Base-by-base conservation (phyloP, 192 early-diverging fungal species). In the Coemansia sp. region DNA sequence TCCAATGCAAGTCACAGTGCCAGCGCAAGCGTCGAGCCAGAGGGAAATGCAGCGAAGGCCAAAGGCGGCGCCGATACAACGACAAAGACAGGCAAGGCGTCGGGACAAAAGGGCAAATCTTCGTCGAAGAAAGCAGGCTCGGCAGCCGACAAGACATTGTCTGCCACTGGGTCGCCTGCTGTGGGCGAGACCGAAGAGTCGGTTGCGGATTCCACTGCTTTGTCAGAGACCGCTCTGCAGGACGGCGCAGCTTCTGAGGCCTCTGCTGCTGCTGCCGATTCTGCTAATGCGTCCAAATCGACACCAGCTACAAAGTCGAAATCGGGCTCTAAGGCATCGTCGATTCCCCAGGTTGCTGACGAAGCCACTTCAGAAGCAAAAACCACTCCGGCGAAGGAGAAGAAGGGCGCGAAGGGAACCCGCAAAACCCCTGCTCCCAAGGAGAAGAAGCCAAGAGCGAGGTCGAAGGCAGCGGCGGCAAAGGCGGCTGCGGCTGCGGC, bases 381-480 rank as follows among this genome's bases (percentile, higher is more conserved):
- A 27, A n/a, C 55, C 1, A 28, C 52, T 28, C 39, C 39, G 13
- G 39, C 39, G 11, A 62, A 73, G 24, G 63, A 68, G 62, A 75
- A 65, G 58, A 50, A 57, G 13, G 61, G 68, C 10, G 25, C 68
- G 3, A 64, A 71, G 60, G 45, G 47, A 10, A 1, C 39, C 2
- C 51, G 64, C 54, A 75, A 75, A 27, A 60, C 54, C 27, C 47
- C 71, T 1, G 30, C 23, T 29, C 42, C 64, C 45, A 73, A 67
- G 46, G 71, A 73, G 61, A 69, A 62, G 53, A 78, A 78, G 54
- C 42, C 71, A 13, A 62, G 69, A 23, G 68, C 52, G 19, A 73
- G 70, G 57, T 18, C 65, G 8, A 71, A 71, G 34, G 34, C 59
- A 20, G 67, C 62, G 4, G 51, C 50, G n/a, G 62, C 68, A 48